A percentile compares a stretch with the other conserved stretches of the same genome.
phyloP scores from a whole-genome alignment of 331 rosid species.

The Acacia concinna region DNA sequence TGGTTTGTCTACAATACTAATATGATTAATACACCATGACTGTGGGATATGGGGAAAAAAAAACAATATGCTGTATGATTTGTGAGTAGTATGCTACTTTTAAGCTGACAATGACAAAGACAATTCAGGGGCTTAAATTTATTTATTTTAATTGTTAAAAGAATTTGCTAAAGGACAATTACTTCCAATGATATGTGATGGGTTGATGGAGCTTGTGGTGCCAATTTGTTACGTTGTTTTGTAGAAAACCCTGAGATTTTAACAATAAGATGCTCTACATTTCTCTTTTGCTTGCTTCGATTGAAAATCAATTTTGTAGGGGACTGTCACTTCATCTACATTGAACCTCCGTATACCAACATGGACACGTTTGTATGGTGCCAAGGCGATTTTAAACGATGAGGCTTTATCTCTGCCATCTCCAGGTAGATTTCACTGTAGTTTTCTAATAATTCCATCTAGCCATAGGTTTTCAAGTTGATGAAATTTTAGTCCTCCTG shows the following conservation, averaged over 20 bases:
- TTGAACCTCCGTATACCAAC: slow-evolving; percentile 62
- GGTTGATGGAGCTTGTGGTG: background rate
- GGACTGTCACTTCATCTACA: slow-evolving; percentile 33
- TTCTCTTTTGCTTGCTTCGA: background rate
- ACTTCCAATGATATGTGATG: background rate
- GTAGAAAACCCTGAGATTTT: background rate
- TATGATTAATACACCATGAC: background rate
- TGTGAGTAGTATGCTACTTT: background rate
- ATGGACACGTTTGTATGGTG: slow-evolving; percentile 49
- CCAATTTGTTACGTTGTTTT: background rate
- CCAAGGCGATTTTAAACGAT: slow-evolving; percentile 43
- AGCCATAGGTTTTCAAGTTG: background rate
- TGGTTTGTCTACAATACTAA: background rate
- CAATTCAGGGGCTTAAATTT: background rate
- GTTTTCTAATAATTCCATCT: background rate
- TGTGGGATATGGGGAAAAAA: background rate
- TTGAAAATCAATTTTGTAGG: slow-evolving; percentile 29
- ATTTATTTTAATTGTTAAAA: background rate
- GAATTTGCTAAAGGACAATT: background rate
- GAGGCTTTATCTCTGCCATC: slow-evolving; percentile 30
- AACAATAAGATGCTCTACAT: background rate
- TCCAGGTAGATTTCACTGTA: slow-evolving; percentile 42
- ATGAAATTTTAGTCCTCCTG: background rate
- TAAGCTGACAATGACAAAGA: background rate
- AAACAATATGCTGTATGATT: background rate